Percentiles rank a stretch among this genome's conserved stretches.
Conservation (phyloP, 257 asterid species). For the Ehretia macrophylla region DNA sequence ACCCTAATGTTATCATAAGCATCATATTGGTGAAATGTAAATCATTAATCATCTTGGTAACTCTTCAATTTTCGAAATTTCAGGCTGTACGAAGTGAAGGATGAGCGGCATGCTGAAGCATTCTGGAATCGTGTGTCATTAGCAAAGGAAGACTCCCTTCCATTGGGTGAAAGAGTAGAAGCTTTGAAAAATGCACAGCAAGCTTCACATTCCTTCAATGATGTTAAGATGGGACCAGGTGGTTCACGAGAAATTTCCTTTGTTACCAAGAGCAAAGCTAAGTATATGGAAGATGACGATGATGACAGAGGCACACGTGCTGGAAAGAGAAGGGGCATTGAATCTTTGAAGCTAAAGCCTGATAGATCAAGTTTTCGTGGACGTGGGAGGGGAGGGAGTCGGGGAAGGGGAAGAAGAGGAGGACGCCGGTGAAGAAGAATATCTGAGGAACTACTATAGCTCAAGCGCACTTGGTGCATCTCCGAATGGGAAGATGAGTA, state of each 20-base stretch:
- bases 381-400: constrained; percentile 41
- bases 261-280: constrained; percentile 54
- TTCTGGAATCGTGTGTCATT: constrained; percentile 60
- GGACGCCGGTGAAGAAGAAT: constrained; percentile 29
- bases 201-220: constrained; percentile 23
- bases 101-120: constrained; percentile 86
- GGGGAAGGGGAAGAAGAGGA: constrained; percentile 36
- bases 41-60: not conserved
- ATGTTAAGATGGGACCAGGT: constrained; percentile 69
- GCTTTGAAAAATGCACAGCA: constrained; percentile 25
- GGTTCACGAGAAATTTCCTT: constrained; percentile 86
- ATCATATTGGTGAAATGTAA: too few relatives aligned
- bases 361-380: constrained; percentile 41
- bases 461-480: too few relatives aligned
- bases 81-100: constrained; percentile 92
- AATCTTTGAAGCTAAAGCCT: constrained; percentile 53
- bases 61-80: constrained; percentile 2
- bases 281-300: constrained; percentile 57
- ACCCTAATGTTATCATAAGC: too few relatives aligned
- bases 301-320: constrained; percentile 39
- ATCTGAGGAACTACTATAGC: not conserved
- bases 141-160: constrained; percentile 70
- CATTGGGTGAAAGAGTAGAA: constrained; percentile 79
- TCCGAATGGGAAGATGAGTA: too few relatives aligned
- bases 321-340: constrained; percentile 66